Conservation (phyloP, 1,139 yeast species). For the Debaryomycetaceae sp. region DNA sequence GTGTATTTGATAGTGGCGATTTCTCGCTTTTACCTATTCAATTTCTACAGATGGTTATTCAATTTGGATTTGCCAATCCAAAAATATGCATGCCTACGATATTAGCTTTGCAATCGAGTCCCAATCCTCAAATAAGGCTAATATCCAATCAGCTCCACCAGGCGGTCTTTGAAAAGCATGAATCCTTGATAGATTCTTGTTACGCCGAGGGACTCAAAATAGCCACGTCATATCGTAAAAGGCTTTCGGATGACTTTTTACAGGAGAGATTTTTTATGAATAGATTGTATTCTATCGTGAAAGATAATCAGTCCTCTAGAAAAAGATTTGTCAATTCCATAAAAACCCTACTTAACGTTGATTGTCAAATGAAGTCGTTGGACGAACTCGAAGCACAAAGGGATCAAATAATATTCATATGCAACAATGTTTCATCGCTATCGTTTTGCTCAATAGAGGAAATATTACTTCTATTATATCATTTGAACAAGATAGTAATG, state of each 20-base stretch:
- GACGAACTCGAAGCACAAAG: conserved; percentile 15
- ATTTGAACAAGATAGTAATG: conserved; percentile 14
- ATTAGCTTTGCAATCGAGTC: conserved; percentile 64
- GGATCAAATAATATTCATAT: conserved; percentile 30
- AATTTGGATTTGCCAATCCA: conserved; percentile 73
- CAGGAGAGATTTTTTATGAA: conserved; percentile 18
- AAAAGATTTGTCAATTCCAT: conserved; percentile 41
- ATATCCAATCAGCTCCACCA: conserved; percentile 53
- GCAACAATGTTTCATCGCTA: conserved; percentile 36
- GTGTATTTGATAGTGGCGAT: conserved; percentile 42
- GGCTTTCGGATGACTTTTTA: conserved; percentile 18
- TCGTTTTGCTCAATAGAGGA: conserved; percentile 43
- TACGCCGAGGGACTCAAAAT: conserved; percentile 61
- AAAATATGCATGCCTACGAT: conserved; percentile 63
- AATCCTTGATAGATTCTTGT: conserved; percentile 63
- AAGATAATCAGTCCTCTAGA: conserved; percentile 38
- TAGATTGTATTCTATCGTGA: conserved; percentile 41
- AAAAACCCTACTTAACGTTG: conserved; percentile 19
- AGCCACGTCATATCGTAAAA: conserved; percentile 46
- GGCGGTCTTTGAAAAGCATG: conserved; percentile 61
- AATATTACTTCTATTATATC: conserved; percentile 14
- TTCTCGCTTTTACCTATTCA: conserved; percentile 49
- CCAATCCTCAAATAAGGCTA: conserved; percentile 35
- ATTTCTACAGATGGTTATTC: conserved; percentile 52
- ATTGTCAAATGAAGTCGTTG: conserved; percentile 9